Conservation (phyloP, 306 rosid genomes). For the Mimosa pudica region DNA sequence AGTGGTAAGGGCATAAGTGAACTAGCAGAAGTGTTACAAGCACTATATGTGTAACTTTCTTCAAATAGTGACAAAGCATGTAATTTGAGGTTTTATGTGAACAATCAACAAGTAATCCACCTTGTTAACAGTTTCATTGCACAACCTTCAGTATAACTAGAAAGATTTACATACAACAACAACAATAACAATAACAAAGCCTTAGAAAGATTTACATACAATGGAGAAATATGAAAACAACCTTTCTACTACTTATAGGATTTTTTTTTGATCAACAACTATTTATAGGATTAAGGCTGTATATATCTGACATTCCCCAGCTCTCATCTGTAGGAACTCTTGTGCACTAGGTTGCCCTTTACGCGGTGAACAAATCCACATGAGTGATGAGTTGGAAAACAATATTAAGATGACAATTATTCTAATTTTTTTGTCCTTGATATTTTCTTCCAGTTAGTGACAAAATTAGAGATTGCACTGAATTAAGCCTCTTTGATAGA, state of each 20-base stretch:
- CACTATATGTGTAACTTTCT: too few relatives aligned
- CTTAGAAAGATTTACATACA: too few relatives aligned
- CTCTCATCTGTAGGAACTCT: too few relatives aligned
- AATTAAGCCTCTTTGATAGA: not conserved
- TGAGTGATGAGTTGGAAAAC: not conserved
- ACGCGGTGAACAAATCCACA: too few relatives aligned
- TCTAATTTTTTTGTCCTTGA: not conserved
- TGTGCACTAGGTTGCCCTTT: too few relatives aligned
- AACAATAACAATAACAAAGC: too few relatives aligned
- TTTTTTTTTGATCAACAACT: too few relatives aligned
- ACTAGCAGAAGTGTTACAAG: not conserved
- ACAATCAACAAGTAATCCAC: constrained; percentile 6
- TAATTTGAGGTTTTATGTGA: constrained; percentile 1
- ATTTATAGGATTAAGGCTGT: too few relatives aligned
- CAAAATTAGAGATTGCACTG: constrained; percentile 5
- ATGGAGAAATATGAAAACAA: not conserved
- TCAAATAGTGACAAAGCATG: not conserved
- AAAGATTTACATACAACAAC: not conserved
- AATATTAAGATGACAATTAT: not conserved
- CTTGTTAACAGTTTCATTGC: not conserved
- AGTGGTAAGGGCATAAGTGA: not conserved
- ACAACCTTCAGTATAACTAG: not conserved
- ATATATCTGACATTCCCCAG: too few relatives aligned
- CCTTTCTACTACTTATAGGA: too few relatives aligned
- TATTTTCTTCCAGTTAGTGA: not conserved